Percentiles rank a stretch among this genome's conserved stretches.
Evolutionary conservation across 2,329 filamentous ascomycete species (phyloP).

Genomic region (Fusarium redolens): DNA sequence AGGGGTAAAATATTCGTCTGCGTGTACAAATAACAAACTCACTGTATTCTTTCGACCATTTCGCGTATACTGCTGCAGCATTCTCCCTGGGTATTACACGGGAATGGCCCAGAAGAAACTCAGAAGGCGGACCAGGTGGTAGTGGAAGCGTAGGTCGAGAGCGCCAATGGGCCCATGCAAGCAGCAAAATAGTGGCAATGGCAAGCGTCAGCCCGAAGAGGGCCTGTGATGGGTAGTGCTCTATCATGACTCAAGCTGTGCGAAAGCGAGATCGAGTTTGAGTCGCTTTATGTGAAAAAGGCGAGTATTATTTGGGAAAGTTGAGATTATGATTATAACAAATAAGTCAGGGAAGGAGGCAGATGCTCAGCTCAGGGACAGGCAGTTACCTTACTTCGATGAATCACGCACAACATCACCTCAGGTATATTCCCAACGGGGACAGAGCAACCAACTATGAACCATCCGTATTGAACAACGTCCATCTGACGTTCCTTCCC

Average conservation of each 20-base stretch:
- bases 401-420: background rate
- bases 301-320: background rate
- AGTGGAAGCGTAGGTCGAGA: conserved; percentile 28
- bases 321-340: background rate
- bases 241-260: conserved; percentile 12
- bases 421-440: background rate
- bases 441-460: background rate
- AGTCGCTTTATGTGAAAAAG: background rate
- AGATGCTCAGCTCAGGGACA: background rate
- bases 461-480: background rate
- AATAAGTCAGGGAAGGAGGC: background rate
- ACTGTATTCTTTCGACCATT: conserved; percentile 45
- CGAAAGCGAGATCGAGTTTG: background rate
- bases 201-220: conserved; percentile 17
- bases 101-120: conserved; percentile 45
- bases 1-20: background rate
- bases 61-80: conserved; percentile 42
- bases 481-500: background rate
- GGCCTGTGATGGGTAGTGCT: conserved; percentile 10
- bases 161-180: conserved; percentile 8
- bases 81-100: conserved; percentile 46
- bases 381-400: background rate
- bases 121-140: conserved; percentile 45
- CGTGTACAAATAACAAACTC: background rate
- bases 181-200: conserved; percentile 9